These are phyloP conservation scores for Rhinocladiella similis DNA, from an alignment of 2,329 filamentous ascomycete genomes.

Conservation along the genomic window DNA sequence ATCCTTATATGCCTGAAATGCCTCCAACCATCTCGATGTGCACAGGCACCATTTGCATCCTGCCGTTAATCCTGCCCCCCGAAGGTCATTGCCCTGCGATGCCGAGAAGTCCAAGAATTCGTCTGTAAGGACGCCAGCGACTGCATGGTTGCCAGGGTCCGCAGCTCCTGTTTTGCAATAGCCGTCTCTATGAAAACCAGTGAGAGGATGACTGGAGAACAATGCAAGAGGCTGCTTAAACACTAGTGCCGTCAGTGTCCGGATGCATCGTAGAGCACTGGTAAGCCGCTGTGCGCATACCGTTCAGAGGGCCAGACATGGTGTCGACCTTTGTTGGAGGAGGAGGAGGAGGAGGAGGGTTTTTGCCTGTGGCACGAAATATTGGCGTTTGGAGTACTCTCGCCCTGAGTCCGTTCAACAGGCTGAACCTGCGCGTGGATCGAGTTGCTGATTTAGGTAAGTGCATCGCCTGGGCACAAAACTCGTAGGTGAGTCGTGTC, in stretches of 20 bases:
- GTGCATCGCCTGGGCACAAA: conserved; percentile 8
- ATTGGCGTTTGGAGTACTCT: conserved; percentile 18
- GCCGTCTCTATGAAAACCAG: conserved; percentile 63
- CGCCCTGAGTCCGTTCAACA: conserved; percentile 15
- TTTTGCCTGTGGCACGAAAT: conserved; percentile 10
- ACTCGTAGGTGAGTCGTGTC: conserved; percentile 10
- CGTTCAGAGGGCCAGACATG: conserved; percentile 22
- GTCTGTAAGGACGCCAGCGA: conserved; percentile 59
- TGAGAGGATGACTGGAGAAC: conserved; percentile 60
- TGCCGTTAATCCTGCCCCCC: conserved; percentile 55
- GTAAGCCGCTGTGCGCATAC: conserved; percentile 2
- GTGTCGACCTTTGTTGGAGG: conserved; percentile 7
- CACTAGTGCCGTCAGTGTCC: conserved; percentile 36
- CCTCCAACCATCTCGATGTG: conserved; percentile 61
- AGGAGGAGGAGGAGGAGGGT: conserved; percentile 6
- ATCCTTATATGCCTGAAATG: conserved; percentile 54
- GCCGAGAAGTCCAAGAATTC: conserved; percentile 65
- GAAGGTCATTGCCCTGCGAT: conserved; percentile 60
- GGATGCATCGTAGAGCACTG: background rate
- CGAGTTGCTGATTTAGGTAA: background rate
- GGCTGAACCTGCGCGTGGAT: conserved; percentile 16
- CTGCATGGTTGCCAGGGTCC: conserved; percentile 61
- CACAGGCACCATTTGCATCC: conserved; percentile 68
- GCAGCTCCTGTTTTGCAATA: conserved; percentile 58
- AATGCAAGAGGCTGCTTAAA: conserved; percentile 59